Base-by-base conservation (phyloP, 441 rosid genomes). In the Arabidopsis lyrata region DNA sequence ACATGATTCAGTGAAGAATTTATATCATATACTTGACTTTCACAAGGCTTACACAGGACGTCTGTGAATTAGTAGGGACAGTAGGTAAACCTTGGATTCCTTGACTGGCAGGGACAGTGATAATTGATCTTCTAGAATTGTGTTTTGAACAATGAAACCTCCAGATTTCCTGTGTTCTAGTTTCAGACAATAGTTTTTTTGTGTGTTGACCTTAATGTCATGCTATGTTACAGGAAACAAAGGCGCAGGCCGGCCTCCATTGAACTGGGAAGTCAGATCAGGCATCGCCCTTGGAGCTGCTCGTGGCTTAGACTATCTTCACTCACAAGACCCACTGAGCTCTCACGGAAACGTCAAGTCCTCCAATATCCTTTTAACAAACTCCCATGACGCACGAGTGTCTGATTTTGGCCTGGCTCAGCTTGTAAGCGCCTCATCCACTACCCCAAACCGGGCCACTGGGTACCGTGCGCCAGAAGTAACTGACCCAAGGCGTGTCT, bases 381-480 rank as follows among this genome's bases (percentile, higher is more conserved):
- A 86, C 70, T 78, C 90, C 9, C 81, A 93, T 18, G 85, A 86
- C 18, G 97, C 93, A 36, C 87, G 95, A 15, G 86, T 95, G 39
- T 91, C 99, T 7, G 99, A 95, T 73, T 95, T 93, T 18, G 97
- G 98, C 55, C 83, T 95, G 4, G 91, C 95, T 22, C 90, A 88
- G 68, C 92, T 95, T 8, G 96, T 86, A 7, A 88, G 96, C 2
- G 81, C 93, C 47, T 82, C 94, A 20, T 64, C 91, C 5, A 32
- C 81, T 31, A 83, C 88, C 9, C 91, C 98, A 22, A 93, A 84
- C 79, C 82, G 98, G 24, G 88, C 83, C 0, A 87, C 89, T 4
- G 98, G 99, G 18, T 93, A 93, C 80, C 88, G 95, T 56, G 99
- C 99, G 4, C 98, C 99, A 0, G 99, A 95, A 77, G 97, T 95